Percentiles rank a stretch among this genome's conserved stretches.
Conservation (phyloP, 208 protist genomes). For the Wallacemonas sp. region DNA sequence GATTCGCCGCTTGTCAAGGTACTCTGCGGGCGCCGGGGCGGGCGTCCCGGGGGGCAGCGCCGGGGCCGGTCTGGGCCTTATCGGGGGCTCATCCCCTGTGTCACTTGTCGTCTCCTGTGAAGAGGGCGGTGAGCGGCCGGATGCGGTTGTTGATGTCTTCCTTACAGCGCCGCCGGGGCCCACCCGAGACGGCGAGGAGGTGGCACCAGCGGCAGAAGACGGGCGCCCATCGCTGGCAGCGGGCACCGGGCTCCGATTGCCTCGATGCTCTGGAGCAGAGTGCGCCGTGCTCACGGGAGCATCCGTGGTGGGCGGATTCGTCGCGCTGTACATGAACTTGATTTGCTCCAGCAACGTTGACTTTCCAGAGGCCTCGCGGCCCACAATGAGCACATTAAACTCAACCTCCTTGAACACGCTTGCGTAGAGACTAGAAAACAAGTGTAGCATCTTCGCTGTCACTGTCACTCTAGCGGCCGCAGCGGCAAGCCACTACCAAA, state of each 20-base stretch:
- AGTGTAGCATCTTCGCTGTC: slow-evolving; percentile 49
- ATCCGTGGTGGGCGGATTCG: slow-evolving; percentile 49
- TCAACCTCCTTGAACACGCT: slow-evolving; percentile 79
- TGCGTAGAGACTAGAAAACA: slow-evolving; percentile 58
- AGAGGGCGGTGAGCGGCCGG: too few relatives aligned
- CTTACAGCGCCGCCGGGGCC: neutral
- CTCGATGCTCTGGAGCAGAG: neutral
- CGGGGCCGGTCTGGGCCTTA: neutral
- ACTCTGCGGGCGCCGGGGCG: slow-evolving; percentile 19
- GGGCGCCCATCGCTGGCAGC: too few relatives aligned
- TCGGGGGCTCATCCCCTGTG: neutral
- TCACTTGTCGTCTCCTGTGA: neutral
- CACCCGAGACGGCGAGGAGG: neutral
- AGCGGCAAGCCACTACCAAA: too few relatives aligned
- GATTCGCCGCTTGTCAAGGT: slow-evolving; percentile 81
- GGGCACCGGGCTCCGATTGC: too few relatives aligned
- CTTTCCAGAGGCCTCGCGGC: slow-evolving; percentile 96
- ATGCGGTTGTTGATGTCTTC: neutral
- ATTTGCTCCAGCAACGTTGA: slow-evolving; percentile 98
- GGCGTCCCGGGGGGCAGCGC: slow-evolving; percentile 18
- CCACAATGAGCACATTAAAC: slow-evolving; percentile 93
- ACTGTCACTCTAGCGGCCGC: too few relatives aligned
- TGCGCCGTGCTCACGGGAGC: neutral
- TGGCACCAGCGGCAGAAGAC: neutral
- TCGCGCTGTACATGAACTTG: slow-evolving; percentile 80